Percentiles rank a stretch among this genome's conserved stretches.
phyloP scores from a whole-genome alignment of 768 basidiomycete genomes.

The Phaeolepiota aurea region DNA sequence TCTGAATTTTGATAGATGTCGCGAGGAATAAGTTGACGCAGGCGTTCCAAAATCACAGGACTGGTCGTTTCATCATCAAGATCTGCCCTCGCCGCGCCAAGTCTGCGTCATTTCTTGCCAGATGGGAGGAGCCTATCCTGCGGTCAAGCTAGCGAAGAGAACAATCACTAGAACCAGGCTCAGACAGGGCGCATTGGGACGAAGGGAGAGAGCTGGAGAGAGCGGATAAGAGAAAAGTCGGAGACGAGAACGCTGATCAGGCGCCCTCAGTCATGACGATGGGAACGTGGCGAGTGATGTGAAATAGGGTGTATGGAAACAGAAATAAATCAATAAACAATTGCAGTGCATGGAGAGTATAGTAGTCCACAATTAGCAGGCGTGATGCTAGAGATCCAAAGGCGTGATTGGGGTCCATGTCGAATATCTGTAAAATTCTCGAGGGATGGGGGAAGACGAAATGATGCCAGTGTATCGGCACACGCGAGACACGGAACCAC shows the following conservation, averaged over 20 bases:
- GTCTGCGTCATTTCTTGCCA: too few species aligned
- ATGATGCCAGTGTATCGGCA: conserved; percentile 71
- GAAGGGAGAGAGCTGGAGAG: conserved; percentile 7
- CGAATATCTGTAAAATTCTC: conserved; percentile 12
- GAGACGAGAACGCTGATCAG: conserved; percentile 17
- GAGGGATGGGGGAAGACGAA: conserved; percentile 19
- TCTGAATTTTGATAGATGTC: background rate
- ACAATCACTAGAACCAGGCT: too few species aligned
- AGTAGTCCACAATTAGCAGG: conserved; percentile 6
- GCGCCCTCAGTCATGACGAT: conserved; percentile 16
- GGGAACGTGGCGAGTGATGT: conserved; percentile 10
- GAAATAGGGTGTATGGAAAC: conserved; percentile 18
- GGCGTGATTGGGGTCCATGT: conserved; percentile 20
- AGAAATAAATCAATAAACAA: conserved; percentile 38
- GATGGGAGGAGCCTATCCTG: too few species aligned
- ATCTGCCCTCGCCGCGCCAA: conserved; percentile 18
- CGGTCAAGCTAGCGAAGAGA: too few species aligned
- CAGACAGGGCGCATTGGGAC: conserved; percentile 1
- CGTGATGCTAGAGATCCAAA: conserved; percentile 10
- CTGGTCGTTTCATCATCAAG: conserved; percentile 15
- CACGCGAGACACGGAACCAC: conserved; percentile 74
- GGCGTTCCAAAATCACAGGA: conserved; percentile 10
- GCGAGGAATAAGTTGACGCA: background rate
- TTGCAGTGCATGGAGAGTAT: conserved; percentile 22
- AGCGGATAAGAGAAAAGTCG: conserved; percentile 6